phyloP scores from a whole-genome alignment of 108 stramenopile genomes.

The Licmophora abbreviata region DNA sequence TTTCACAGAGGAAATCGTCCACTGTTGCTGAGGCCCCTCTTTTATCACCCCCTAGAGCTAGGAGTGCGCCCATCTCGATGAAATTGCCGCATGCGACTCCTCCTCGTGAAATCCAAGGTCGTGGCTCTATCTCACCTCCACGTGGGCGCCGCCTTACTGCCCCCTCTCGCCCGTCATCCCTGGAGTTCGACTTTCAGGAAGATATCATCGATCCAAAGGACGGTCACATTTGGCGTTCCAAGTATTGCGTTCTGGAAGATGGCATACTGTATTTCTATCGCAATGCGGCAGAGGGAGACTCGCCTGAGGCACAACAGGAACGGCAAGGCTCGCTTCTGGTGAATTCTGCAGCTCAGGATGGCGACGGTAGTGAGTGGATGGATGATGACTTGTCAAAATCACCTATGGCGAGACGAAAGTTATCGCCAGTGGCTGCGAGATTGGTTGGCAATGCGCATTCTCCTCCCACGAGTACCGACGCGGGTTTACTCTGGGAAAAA shows the following conservation, averaged over 20 bases:
- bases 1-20: neutral
- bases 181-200: conserved; percentile 6
- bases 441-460: no score
- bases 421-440: neutral
- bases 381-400: conserved; percentile 39
- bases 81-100: neutral
- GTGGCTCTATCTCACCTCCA: conserved; percentile 1
- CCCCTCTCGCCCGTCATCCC: neutral
- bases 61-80: neutral
- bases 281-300: conserved; percentile 48
- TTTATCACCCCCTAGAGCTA: conserved; percentile 3
- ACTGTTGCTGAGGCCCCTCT: neutral
- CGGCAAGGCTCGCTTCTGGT: conserved; percentile 20
- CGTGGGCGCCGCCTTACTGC: conserved; percentile 7
- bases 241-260: conserved; percentile 71
- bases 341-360: neutral
- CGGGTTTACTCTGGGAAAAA: conserved; percentile 62
- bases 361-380: conserved; percentile 3
- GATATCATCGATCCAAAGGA: conserved; percentile 57
- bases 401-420: conserved; percentile 35
- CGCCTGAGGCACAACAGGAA: conserved; percentile 52
- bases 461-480: conserved; percentile 2
- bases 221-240: conserved; percentile 64
- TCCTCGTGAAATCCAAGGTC: neutral
- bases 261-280: conserved; percentile 74